A percentile compares a stretch with the other conserved stretches of the same genome.
phyloP scores from a whole-genome alignment of 73 alveolate species.

The Paramecium primaurelia region DNA sequence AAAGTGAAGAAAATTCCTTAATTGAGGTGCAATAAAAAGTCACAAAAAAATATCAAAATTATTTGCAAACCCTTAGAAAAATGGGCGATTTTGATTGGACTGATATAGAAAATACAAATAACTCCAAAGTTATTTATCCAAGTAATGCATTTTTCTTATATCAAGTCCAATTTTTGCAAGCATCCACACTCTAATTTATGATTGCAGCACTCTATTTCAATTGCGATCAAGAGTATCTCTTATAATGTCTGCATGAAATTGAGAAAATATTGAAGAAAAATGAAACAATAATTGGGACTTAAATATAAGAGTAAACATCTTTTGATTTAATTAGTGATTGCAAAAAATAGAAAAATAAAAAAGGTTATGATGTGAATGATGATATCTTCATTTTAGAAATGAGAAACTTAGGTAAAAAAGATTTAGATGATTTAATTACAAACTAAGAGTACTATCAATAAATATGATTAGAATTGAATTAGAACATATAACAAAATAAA shows the following conservation, averaged over 20 bases:
- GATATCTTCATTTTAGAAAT: slow-evolving; percentile 20
- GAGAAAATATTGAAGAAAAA: neutral
- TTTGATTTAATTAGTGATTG: neutral
- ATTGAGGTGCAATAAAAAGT: neutral
- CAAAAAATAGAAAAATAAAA: neutral
- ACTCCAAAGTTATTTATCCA: slow-evolving; percentile 31
- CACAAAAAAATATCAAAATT: slow-evolving; percentile 18
- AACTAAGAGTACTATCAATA: neutral
- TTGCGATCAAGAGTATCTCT: neutral
- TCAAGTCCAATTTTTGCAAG: neutral
- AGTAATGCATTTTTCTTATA: neutral
- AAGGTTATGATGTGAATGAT: slow-evolving; percentile 33
- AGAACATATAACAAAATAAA: neutral
- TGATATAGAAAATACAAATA: neutral
- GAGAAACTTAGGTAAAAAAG: neutral
- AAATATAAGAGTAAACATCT: neutral
- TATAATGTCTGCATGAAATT: neutral
- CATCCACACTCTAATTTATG: slow-evolving; percentile 4
- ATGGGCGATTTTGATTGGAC: slow-evolving; percentile 55
- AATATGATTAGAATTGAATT: slow-evolving; percentile 13
- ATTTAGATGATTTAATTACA: neutral
- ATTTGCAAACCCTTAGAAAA: neutral
- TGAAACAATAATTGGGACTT: neutral
- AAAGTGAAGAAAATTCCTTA: slow-evolving; percentile 4
- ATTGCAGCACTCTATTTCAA: neutral